Evolutionary conservation across 257 asterid species (phyloP).

Genomic region (Hygrophila difformis): DNA sequence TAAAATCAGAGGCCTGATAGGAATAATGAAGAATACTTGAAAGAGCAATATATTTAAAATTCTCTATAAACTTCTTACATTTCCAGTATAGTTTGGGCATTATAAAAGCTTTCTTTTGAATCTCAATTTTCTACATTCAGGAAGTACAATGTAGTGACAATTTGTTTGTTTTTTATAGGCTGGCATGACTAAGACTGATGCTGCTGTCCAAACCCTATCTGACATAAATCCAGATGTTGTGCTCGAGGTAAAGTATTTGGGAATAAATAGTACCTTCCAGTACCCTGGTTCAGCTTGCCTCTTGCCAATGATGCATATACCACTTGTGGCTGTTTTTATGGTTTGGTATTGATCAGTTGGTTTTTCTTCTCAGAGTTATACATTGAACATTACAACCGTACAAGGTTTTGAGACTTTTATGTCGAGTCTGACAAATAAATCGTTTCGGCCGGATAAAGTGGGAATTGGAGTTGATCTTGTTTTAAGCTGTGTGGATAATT

Average conservation of each 20-base stretch:
- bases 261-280: slow-evolving; percentile 8
- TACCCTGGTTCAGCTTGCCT: neutral
- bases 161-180: slow-evolving; percentile 32
- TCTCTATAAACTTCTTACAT: too few relatives aligned
- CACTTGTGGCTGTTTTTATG: neutral
- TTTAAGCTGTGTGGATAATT: slow-evolving; percentile 95
- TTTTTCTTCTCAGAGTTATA: slow-evolving; percentile 66
- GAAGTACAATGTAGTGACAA: slow-evolving; percentile 15
- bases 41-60: too few relatives aligned
- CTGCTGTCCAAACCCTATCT: slow-evolving; percentile 92
- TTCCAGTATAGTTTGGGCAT: too few relatives aligned
- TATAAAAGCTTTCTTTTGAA: too few relatives aligned
- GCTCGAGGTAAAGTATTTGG: slow-evolving; percentile 65
- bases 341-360: slow-evolving; percentile 11
- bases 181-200: slow-evolving; percentile 99
- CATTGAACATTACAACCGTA: slow-evolving; percentile 89
- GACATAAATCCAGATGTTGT: slow-evolving; percentile 97
- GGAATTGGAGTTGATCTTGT: slow-evolving; percentile 87
- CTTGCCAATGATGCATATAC: neutral
- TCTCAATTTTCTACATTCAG: too few relatives aligned
- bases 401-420: slow-evolving; percentile 90
- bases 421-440: slow-evolving; percentile 71
- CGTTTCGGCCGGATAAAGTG: slow-evolving; percentile 58
- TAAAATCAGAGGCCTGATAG: neutral
- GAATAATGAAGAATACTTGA: too few relatives aligned